These are phyloP conservation scores for Scheffersomyces insectosa DNA, from an alignment of 1,139 yeast species.

Conservation along the genomic window DNA sequence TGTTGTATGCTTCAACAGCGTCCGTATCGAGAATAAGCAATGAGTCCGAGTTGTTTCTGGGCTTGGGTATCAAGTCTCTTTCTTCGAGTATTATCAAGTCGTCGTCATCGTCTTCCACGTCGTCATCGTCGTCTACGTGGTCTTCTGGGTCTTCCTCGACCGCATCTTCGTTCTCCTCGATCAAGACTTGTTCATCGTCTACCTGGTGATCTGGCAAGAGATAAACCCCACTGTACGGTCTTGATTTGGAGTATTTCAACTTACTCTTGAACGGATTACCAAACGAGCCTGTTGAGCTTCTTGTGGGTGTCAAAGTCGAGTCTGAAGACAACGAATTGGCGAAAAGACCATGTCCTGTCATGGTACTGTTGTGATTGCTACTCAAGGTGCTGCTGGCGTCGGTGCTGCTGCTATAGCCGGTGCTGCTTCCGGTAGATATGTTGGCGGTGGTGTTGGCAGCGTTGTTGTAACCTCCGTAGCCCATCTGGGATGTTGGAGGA, in stretches of 20 bases:
- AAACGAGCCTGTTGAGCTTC: not conserved
- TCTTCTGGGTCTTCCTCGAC: conserved; percentile 8
- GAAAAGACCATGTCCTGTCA: not conserved
- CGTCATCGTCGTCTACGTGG: conserved; percentile 9
- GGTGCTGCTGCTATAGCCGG: not conserved
- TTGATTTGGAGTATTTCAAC: not conserved
- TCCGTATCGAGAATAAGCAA: conserved; percentile 38
- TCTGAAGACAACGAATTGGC: conserved; percentile 1
- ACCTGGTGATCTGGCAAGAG: not conserved
- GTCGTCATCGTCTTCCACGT: conserved; percentile 17
- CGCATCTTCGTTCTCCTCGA: conserved; percentile 9
- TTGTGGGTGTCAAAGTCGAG: not conserved
- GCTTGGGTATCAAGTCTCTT: conserved; percentile 14
- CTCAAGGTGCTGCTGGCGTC: not conserved
- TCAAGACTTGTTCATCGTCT: not conserved
- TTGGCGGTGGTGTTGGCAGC: not conserved
- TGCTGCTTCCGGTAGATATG: conserved; percentile 1
- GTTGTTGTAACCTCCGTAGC: conserved; percentile 1
- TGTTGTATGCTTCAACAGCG: conserved; percentile 45
- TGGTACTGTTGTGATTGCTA: conserved; percentile 2
- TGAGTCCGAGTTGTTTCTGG: conserved; percentile 38
- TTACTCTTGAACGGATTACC: not conserved
- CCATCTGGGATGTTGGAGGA: conserved; percentile 8
- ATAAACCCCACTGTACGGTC: not conserved
- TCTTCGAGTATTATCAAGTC: conserved; percentile 21